These are phyloP conservation scores for Fusarium longipes DNA, from an alignment of 2,329 filamentous ascomycete species.

Conservation along the genomic window DNA sequence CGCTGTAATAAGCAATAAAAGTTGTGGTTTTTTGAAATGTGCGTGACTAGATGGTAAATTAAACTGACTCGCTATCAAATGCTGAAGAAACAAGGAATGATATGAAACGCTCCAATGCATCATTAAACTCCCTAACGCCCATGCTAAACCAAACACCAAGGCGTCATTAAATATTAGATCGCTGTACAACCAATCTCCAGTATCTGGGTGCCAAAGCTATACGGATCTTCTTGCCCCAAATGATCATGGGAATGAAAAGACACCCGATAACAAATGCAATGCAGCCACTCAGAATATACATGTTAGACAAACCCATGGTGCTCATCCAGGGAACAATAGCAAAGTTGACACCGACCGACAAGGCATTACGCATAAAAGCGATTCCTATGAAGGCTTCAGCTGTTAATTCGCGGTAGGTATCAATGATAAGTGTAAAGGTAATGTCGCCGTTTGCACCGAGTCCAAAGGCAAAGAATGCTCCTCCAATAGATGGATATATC, in stretches of 20 bases:
- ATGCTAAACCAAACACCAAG: background rate
- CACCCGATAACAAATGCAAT: slow-evolving; percentile 42
- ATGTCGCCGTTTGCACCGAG: slow-evolving; percentile 54
- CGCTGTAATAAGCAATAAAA: no score
- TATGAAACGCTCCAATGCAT: background rate
- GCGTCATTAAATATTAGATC: slow-evolving; percentile 27
- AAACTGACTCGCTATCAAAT: background rate
- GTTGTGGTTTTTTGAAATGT: background rate
- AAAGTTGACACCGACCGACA: slow-evolving; percentile 47
- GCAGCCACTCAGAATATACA: slow-evolving; percentile 45
- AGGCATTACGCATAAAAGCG: slow-evolving; percentile 49
- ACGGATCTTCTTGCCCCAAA: slow-evolving; percentile 50
- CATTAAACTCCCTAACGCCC: background rate
- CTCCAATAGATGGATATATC: slow-evolving; percentile 54
- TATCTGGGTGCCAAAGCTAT: slow-evolving; percentile 39
- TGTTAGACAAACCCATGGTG: slow-evolving; percentile 47
- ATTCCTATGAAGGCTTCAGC: slow-evolving; percentile 49
- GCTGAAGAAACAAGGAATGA: background rate
- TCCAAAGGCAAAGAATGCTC: slow-evolving; percentile 53
- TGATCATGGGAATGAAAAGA: slow-evolving; percentile 46
- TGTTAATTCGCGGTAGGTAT: slow-evolving; percentile 49
- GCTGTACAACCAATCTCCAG: slow-evolving; percentile 37
- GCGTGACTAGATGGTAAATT: background rate
- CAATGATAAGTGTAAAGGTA: slow-evolving; percentile 51
- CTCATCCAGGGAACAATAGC: slow-evolving; percentile 48